These are phyloP conservation scores for Microcyclosporella mali DNA, from an alignment of 2,329 filamentous ascomycete genomes.

Conservation along the genomic window DNA sequence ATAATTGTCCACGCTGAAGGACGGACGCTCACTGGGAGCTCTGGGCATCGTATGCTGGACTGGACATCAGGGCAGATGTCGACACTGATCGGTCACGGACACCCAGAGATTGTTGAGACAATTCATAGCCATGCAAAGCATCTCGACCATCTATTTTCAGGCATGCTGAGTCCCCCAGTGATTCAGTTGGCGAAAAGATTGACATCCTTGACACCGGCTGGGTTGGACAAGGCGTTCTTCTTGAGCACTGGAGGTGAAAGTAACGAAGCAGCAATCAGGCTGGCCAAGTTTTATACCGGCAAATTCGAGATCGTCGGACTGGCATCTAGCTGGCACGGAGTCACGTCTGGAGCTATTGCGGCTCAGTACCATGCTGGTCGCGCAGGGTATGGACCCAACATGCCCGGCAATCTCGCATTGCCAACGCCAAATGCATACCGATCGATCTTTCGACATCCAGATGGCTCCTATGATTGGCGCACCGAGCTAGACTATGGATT, in stretches of 20 bases:
- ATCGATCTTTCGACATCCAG: slow-evolving; percentile 53
- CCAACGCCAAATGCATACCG: slow-evolving; percentile 58
- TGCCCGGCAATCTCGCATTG: slow-evolving; percentile 54
- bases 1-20: slow-evolving; percentile 18
- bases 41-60: slow-evolving; percentile 45
- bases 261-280: slow-evolving; percentile 56
- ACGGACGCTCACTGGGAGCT: slow-evolving; percentile 14
- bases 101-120: slow-evolving; percentile 53
- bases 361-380: slow-evolving; percentile 52
- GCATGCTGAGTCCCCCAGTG: slow-evolving; percentile 55
- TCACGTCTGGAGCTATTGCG: slow-evolving; percentile 49
- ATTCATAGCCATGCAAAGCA: slow-evolving; percentile 45
- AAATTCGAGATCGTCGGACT: slow-evolving; percentile 61
- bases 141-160: slow-evolving; percentile 55
- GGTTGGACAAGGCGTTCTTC: slow-evolving; percentile 52
- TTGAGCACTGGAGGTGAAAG: slow-evolving; percentile 51
- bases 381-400: slow-evolving; percentile 40
- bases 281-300: slow-evolving; percentile 58
- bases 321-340: slow-evolving; percentile 55
- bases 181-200: slow-evolving; percentile 50
- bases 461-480: slow-evolving; percentile 60
- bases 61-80: slow-evolving; percentile 56
- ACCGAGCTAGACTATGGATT: slow-evolving; percentile 59
- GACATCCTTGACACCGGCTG: slow-evolving; percentile 43
- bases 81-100: slow-evolving; percentile 52